These are phyloP conservation scores for Pleurostoma richardsiae DNA, from an alignment of 2,329 filamentous ascomycete species.

Conservation along the genomic window DNA sequence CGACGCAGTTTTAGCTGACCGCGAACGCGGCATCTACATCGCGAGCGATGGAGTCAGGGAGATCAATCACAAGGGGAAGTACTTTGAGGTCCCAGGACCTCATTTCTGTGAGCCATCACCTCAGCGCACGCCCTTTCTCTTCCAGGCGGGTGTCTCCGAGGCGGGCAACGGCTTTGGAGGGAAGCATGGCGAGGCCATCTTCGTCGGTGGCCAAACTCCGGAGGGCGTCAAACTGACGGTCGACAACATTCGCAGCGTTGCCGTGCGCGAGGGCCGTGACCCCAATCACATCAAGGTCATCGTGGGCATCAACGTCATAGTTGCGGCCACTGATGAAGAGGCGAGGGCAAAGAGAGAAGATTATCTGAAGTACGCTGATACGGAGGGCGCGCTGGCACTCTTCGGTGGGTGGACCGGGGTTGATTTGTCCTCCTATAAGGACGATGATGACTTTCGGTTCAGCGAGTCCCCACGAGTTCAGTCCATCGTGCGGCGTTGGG, in stretches of 20 bases:
- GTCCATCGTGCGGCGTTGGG: conserved; percentile 4
- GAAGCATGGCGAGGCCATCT: conserved; percentile 6
- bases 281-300: conserved; percentile 3
- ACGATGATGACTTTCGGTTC: conserved; percentile 6
- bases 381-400: conserved; percentile 1
- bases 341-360: conserved; percentile 4
- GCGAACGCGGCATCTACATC: conserved; percentile 51
- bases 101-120: conserved; percentile 4
- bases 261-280: neutral
- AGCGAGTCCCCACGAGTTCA: neutral
- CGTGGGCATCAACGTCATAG: conserved; percentile 4
- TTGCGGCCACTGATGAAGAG: conserved; percentile 6
- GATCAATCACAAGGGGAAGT: conserved; percentile 5
- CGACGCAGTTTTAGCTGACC: conserved; percentile 59
- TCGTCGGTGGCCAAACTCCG: conserved; percentile 2
- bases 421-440: conserved; percentile 2
- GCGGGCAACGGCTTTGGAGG: conserved; percentile 3
- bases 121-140: conserved; percentile 6
- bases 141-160: conserved; percentile 5
- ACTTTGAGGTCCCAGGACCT: conserved; percentile 4
- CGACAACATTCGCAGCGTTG: neutral
- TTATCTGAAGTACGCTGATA: conserved; percentile 1
- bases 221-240: conserved; percentile 1
- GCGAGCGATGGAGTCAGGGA: neutral
- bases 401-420: conserved; percentile 5